Base-by-base conservation (phyloP, 108 stramenopile genomes). In the Nitzschia palea region DNA sequence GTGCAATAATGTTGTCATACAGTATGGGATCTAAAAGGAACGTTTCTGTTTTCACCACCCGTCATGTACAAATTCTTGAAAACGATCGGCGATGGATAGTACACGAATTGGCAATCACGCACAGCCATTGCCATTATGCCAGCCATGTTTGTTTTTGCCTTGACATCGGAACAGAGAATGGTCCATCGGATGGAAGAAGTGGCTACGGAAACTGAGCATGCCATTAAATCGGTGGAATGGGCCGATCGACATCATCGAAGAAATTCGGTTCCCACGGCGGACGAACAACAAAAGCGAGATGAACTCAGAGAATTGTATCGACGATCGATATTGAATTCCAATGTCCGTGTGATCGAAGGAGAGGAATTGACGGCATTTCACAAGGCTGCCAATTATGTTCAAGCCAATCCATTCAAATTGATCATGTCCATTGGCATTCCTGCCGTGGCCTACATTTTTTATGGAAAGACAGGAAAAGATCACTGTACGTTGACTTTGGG, bases 111-210 rank as follows among this genome's bases (percentile, higher is more conserved):
- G 78, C 81, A 82, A 62, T 74, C 76, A 22, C 76, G 90, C 52
- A 91, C 90, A n/a, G 90, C 90, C 34, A 15, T 91, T 15, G 71
- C 57, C 36, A 86, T 91, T 48, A 89, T 93, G 92, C 92, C 92
- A 1, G 77, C 92, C 20, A 78, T 90, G 10, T 93, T 93, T 64
- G 75, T 63, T 30, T 93, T 93, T 65, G 86, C 58, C 14, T 76
- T 79, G 35, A 77, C 84, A 0, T 62, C 80, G 56, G 92, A 93
- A 73, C 58, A 54, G 29, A 84, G 85, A 56, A 70, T 89, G 5
- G 70, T 58, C 40, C 82, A 89, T 50, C 74, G 74, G 0, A 90
- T 93, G 89, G 69, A 79, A 37, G 79, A 87, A 62, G 84, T 90
- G 74, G 92, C 92, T 30, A 50, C 67, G 3, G 83, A 85, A 44